Percentiles rank a stretch among this genome's conserved stretches.
Evolutionary conservation across 345 rosid species (phyloP).

Genomic region (Salix exigua): DNA sequence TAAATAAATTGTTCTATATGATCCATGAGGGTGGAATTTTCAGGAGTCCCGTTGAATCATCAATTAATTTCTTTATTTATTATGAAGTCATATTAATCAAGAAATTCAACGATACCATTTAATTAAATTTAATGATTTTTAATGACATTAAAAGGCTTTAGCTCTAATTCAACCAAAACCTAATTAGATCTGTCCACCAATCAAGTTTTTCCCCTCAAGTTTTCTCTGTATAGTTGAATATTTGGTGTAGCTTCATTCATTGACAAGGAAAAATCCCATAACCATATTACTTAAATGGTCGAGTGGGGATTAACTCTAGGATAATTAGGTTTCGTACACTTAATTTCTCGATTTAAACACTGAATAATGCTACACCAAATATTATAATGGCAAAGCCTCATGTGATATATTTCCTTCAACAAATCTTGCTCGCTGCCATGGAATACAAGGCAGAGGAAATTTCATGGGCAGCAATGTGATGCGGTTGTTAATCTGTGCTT

Average conservation of each 20-base stretch:
- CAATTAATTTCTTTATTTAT: not conserved
- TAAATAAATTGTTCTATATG: not conserved
- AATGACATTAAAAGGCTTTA: not conserved
- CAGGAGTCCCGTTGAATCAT: not conserved
- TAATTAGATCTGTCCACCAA: not conserved
- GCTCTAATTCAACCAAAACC: not conserved
- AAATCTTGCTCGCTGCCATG: not conserved
- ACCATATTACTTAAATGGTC: not conserved
- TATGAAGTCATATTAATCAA: not conserved
- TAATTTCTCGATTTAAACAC: not conserved
- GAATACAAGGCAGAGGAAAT: not conserved
- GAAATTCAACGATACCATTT: conserved; percentile 8
- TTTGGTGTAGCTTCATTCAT: no score
- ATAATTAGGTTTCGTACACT: not conserved
- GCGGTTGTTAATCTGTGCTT: not conserved
- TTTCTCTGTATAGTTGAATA: no score
- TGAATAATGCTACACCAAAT: not conserved
- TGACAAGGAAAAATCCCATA: not conserved
- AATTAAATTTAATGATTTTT: not conserved
- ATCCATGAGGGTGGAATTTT: not conserved
- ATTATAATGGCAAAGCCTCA: not conserved
- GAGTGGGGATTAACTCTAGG: not conserved
- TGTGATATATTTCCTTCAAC: not conserved
- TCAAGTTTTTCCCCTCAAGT: no score
- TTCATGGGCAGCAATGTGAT: not conserved